A percentile compares a stretch with the other conserved stretches of the same genome.
Evolutionary conservation across 495 filamentous ascomycete species (phyloP).

Genomic region (Baudoinia panamericana): DNA sequence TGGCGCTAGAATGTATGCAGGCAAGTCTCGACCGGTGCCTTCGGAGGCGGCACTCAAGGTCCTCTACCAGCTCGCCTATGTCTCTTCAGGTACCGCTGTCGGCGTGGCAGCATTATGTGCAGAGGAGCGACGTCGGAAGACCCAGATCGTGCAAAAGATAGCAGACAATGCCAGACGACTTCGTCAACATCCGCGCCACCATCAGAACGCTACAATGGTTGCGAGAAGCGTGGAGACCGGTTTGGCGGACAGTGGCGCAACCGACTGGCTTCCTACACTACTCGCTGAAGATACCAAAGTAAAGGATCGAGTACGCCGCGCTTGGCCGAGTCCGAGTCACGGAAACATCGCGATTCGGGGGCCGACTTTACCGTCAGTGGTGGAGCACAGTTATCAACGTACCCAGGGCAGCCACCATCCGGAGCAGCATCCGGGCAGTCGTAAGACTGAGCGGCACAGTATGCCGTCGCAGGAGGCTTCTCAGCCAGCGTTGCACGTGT

Average conservation of each 20-base stretch:
- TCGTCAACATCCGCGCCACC: constrained; percentile 12
- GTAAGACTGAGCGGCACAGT: no score
- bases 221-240: neutral
- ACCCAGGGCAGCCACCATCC: no score
- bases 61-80: constrained; percentile 22
- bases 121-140: constrained; percentile 19
- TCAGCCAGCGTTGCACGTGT: no score
- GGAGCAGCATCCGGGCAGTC: no score
- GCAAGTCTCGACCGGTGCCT: constrained; percentile 15
- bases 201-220: constrained; percentile 7
- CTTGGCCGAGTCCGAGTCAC: no score
- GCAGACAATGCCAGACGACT: constrained; percentile 20
- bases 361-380: no score
- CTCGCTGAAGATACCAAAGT: no score
- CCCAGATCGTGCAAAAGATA: constrained; percentile 11
- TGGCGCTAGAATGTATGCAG: constrained; percentile 13
- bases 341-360: neutral
- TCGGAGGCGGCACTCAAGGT: constrained; percentile 14
- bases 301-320: no score
- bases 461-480: no score
- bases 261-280: neutral
- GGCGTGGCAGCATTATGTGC: constrained; percentile 13
- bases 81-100: constrained; percentile 17
- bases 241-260: neutral
- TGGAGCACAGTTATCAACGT: no score